phyloP scores from a whole-genome alignment of 352 stramenopile genomes.

The Phytophthora constricta region DNA sequence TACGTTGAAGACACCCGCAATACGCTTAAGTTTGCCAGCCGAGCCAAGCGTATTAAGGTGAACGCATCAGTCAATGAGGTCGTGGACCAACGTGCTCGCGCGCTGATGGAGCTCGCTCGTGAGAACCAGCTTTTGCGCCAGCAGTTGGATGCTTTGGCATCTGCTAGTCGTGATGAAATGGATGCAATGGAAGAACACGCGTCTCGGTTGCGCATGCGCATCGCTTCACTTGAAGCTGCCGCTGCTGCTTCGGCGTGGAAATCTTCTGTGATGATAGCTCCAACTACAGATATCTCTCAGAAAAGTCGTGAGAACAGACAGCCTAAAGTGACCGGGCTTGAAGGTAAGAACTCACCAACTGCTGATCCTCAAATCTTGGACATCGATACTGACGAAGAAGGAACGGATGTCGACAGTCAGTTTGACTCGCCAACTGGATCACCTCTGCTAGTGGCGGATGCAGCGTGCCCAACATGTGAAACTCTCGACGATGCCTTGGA shows the following conservation, averaged over 20 bases:
- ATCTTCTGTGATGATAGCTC: slow-evolving; percentile 28
- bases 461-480: slow-evolving; percentile 33
- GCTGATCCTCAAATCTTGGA: slow-evolving; percentile 34
- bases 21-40: slow-evolving; percentile 92
- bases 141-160: slow-evolving; percentile 43
- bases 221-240: slow-evolving; percentile 45
- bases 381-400: slow-evolving; percentile 40
- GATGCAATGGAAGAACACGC: slow-evolving; percentile 46
- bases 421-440: slow-evolving; percentile 24
- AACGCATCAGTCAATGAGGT: slow-evolving; percentile 54
- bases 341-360: slow-evolving; percentile 32
- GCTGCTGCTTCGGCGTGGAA: slow-evolving; percentile 33
- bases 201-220: slow-evolving; percentile 37
- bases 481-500: slow-evolving; percentile 43
- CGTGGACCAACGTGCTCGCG: slow-evolving; percentile 39
- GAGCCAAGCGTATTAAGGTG: slow-evolving; percentile 86
- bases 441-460: slow-evolving; percentile 27
- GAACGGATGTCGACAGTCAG: slow-evolving; percentile 27
- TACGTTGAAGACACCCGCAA: slow-evolving; percentile 90
- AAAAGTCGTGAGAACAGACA: slow-evolving; percentile 31
- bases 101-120: slow-evolving; percentile 44
- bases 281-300: slow-evolving; percentile 14
- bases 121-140: slow-evolving; percentile 53
- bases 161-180: slow-evolving; percentile 45
- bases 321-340: slow-evolving; percentile 37